Evolutionary conservation across 1,139 yeast species (phyloP).

Genomic region (Candida tropicalis): DNA sequence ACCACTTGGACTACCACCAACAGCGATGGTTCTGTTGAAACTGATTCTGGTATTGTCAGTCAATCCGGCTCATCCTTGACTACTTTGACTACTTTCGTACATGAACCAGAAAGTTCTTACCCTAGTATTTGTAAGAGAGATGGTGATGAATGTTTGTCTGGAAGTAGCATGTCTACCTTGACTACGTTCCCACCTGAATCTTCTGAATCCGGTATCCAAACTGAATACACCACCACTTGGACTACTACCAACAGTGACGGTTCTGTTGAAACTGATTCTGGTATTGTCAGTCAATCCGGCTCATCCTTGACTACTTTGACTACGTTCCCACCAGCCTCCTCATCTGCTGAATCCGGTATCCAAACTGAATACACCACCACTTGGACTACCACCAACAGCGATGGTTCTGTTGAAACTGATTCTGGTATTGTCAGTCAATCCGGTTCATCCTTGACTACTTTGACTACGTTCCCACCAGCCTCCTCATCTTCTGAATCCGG

Average conservation of each 20-base stretch:
- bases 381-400: conserved; percentile 20
- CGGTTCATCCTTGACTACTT: conserved; percentile 8
- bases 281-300: too few species aligned
- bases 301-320: too few species aligned
- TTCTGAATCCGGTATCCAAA: too few species aligned
- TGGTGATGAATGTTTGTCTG: too few species aligned
- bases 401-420: conserved; percentile 19
- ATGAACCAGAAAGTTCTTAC: too few species aligned
- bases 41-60: conserved; percentile 10
- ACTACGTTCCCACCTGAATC: too few species aligned
- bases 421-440: conserved; percentile 16
- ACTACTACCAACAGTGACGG: too few species aligned
- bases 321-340: conserved; percentile 1
- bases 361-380: conserved; percentile 20
- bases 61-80: conserved; percentile 8
- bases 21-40: conserved; percentile 16
- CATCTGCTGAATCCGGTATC: too few species aligned
- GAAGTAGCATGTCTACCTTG: too few species aligned
- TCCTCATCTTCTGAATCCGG: neutral
- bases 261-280: too few species aligned
- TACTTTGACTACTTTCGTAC: conserved; percentile 9
- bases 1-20: conserved; percentile 8
- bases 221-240: too few species aligned
- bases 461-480: conserved; percentile 6
- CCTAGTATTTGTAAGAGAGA: too few species aligned